Conservation (phyloP, 345 rosid species). For the Firmiana major region DNA sequence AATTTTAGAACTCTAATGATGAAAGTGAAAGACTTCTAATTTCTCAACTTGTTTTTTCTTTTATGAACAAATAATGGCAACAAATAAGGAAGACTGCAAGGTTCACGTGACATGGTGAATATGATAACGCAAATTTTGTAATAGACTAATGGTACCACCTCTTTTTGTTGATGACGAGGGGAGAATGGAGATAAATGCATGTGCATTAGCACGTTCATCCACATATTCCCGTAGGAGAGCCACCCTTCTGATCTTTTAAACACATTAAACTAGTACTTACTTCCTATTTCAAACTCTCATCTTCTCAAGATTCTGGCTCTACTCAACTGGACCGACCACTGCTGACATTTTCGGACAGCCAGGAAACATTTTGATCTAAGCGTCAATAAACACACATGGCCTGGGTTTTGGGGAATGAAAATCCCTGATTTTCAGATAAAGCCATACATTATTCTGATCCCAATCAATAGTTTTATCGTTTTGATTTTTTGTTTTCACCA, state of each 20-base stretch:
- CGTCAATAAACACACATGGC: not conserved
- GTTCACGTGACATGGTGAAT: not conserved
- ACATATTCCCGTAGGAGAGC: constrained; percentile 9
- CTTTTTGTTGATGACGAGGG: not conserved
- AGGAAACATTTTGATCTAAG: not conserved
- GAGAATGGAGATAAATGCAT: not conserved
- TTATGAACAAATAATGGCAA: too few species aligned
- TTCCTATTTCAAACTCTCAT: not conserved
- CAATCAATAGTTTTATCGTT: not conserved
- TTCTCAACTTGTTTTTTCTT: too few species aligned
- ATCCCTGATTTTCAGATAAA: not conserved
- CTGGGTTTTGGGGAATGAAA: not conserved
- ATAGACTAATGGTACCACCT: not conserved
- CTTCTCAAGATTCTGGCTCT: not conserved
- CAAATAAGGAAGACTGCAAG: not conserved
- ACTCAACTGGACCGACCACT: not conserved
- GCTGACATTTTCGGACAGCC: not conserved
- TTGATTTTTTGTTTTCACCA: not conserved
- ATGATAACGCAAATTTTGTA: not conserved
- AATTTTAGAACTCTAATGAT: too few species aligned
- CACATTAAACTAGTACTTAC: not conserved
- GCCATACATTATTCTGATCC: not conserved
- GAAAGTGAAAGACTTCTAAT: too few species aligned
- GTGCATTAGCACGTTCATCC: constrained; percentile 8
- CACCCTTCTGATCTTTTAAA: not conserved